Conservation (phyloP, 1,284 basidiomycete species). For the Coniophora puteana region DNA sequence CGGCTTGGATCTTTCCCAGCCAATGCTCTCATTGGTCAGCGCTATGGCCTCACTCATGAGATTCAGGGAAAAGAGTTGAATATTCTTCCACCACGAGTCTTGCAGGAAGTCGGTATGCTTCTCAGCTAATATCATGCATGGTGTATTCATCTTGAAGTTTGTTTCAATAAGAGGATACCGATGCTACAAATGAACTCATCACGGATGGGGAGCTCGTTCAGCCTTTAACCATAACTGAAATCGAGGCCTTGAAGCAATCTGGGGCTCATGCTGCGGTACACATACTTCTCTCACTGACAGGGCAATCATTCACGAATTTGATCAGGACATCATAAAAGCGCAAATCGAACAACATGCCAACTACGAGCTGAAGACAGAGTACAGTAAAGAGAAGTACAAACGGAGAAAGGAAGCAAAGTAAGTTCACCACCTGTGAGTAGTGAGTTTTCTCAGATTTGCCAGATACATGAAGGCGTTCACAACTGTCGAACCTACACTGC, state of each 20-base stretch:
- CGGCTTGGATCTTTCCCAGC: slow-evolving; percentile 72
- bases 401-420: slow-evolving; percentile 95
- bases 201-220: slow-evolving; percentile 78
- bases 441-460: slow-evolving; percentile 9
- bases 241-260: slow-evolving; percentile 73
- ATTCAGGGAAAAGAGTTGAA: slow-evolving; percentile 66
- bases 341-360: slow-evolving; percentile 91
- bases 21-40: slow-evolving; percentile 66
- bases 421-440: slow-evolving; percentile 18
- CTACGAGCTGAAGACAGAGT: slow-evolving; percentile 91
- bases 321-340: slow-evolving; percentile 86
- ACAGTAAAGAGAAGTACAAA: slow-evolving; percentile 95
- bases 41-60: slow-evolving; percentile 78
- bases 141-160: slow-evolving; percentile 9
- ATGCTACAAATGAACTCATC: slow-evolving; percentile 87
- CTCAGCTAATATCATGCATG: background rate
- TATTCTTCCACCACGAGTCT: slow-evolving; percentile 54
- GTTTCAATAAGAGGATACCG: slow-evolving; percentile 70
- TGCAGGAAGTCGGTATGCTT: slow-evolving; percentile 68
- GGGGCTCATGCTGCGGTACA: slow-evolving; percentile 72
- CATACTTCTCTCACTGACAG: slow-evolving; percentile 5
- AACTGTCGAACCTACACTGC: slow-evolving; percentile 83
- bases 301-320: slow-evolving; percentile 11
- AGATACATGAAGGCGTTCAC: slow-evolving; percentile 90
- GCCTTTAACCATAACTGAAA: slow-evolving; percentile 77